These are phyloP conservation scores for Dendrothele bispora DNA, from an alignment of 768 basidiomycete genomes.

Conservation along the genomic window DNA sequence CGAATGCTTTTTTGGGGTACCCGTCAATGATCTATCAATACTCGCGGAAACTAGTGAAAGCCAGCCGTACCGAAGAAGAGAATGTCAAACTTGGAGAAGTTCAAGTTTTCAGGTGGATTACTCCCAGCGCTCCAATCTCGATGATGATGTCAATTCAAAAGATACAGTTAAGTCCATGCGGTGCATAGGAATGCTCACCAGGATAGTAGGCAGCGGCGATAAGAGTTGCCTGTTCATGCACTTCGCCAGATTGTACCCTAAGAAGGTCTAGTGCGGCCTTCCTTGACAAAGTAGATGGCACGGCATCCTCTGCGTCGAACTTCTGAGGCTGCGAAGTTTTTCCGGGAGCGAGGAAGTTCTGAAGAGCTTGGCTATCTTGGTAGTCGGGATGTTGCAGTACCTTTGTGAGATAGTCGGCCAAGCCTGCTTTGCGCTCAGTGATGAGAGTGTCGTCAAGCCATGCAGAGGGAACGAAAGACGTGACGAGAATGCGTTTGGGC, in stretches of 20 bases:
- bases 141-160: conserved; percentile 30
- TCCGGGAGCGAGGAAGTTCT: conserved; percentile 37
- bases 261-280: conserved; percentile 28
- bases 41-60: not conserved
- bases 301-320: conserved; percentile 45
- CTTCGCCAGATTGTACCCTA: conserved; percentile 13
- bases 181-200: not conserved
- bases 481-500: conserved; percentile 50
- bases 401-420: conserved; percentile 40
- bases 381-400: conserved; percentile 38
- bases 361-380: conserved; percentile 30
- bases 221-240: conserved; percentile 25
- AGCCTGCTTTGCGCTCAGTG: conserved; percentile 48
- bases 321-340: conserved; percentile 8
- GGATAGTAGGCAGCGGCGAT: conserved; percentile 50
- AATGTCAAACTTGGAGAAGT: conserved; percentile 67
- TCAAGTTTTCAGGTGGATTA: conserved; percentile 55
- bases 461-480: conserved; percentile 47
- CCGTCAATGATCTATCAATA: no score
- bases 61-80: conserved; percentile 59
- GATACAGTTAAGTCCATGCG: conserved; percentile 31
- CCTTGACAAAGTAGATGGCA: conserved; percentile 46
- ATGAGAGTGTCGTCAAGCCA: conserved; percentile 57
- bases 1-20: conserved; percentile 62
- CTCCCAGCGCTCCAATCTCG: conserved; percentile 46